These are phyloP conservation scores for Myriosclerotinia duriaeana DNA, from an alignment of 2,329 filamentous ascomycete genomes.

Conservation along the genomic window DNA sequence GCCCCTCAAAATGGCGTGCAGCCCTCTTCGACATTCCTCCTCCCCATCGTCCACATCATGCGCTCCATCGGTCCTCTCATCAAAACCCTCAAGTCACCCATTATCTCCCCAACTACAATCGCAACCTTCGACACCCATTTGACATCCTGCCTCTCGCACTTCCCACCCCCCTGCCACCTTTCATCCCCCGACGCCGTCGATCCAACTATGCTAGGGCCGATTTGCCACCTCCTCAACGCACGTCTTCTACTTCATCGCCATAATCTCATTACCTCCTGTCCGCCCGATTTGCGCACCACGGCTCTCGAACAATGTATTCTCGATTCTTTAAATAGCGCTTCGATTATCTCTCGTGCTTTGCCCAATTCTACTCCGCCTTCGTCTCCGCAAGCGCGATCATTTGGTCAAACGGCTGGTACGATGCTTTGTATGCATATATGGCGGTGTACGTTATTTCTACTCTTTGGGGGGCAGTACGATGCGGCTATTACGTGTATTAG, in stretches of 20 bases:
- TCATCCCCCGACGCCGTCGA: slow-evolving; percentile 67
- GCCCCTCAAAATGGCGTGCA: slow-evolving; percentile 50
- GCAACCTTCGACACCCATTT: slow-evolving; percentile 83
- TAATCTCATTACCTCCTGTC: slow-evolving; percentile 74
- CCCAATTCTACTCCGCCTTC: slow-evolving; percentile 38
- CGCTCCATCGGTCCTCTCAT: slow-evolving; percentile 73
- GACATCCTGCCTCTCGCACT: slow-evolving; percentile 68
- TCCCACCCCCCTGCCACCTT: slow-evolving; percentile 72
- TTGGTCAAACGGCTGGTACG: slow-evolving; percentile 54
- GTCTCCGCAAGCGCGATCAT: slow-evolving; percentile 26
- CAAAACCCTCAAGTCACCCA: slow-evolving; percentile 66
- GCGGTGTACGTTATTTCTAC: slow-evolving; percentile 78
- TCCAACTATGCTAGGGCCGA: slow-evolving; percentile 69
- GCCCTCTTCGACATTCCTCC: slow-evolving; percentile 66
- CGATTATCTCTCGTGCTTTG: slow-evolving; percentile 68
- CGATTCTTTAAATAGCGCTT: slow-evolving; percentile 75
- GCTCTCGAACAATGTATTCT: slow-evolving; percentile 77
- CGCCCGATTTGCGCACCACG: slow-evolving; percentile 61
- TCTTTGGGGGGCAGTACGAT: slow-evolving; percentile 71
- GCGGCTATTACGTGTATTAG: slow-evolving; percentile 72
- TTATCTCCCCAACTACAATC: slow-evolving; percentile 65
- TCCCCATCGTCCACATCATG: slow-evolving; percentile 79
- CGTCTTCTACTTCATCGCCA: slow-evolving; percentile 86
- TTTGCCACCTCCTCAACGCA: slow-evolving; percentile 77
- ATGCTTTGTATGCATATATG: slow-evolving; percentile 83